Evolutionary conservation across 2,329 filamentous ascomycete species (phyloP), one percentile per base, ranked within the genome.

Genomic region (Paraphoma chrysanthemicola): DNA sequence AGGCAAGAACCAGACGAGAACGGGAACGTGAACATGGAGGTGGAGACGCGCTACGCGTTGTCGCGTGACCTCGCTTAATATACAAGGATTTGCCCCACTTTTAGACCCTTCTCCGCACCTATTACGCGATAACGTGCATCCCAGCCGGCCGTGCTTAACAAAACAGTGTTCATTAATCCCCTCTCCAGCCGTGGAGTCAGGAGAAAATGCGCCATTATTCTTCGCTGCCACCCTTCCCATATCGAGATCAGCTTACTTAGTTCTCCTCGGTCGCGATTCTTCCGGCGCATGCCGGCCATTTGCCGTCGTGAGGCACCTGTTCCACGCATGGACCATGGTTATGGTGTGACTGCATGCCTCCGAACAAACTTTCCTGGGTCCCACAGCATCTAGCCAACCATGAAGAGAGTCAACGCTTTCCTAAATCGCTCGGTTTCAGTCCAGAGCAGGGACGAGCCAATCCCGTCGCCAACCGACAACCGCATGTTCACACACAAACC

Each of bases 341-440:
- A 14, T 36, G 10, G 33, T 10, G 10, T 36, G 33, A 36, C 10
- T 14, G 33, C 33, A 36, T 42, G 28, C 30, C 18, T n/a, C 30
- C 39, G 6, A 44, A 18, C 14, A 14, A 17, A 3, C n/a, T 17
- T 30, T 17, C 23, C 7, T 33, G 9, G 42, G 12, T 29, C 44
- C 36, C 8, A 42, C 50, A 30, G 30, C n/a, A 9, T 11, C 12
- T 41, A n/a, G 46, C 30, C 41, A 33, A 46, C 31, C 31, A 52
- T 52, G 50, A 52, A 52, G 43, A 52, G 50, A 23, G 50, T 52
- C 11, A 52, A 47, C 43, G 50, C 50, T 16, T 31, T 52, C 10
- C 23, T 52, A 42, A 52, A 45, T 30, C 50, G 50, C 18, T 52
- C 50, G 11, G 33, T 17, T 12, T 31, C 50, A 14, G 18, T 36